Evolutionary conservation across 805 yeast species (phyloP), one percentile per base, ranked within the genome.

Genomic region (Yamadazyma nakazawae): DNA sequence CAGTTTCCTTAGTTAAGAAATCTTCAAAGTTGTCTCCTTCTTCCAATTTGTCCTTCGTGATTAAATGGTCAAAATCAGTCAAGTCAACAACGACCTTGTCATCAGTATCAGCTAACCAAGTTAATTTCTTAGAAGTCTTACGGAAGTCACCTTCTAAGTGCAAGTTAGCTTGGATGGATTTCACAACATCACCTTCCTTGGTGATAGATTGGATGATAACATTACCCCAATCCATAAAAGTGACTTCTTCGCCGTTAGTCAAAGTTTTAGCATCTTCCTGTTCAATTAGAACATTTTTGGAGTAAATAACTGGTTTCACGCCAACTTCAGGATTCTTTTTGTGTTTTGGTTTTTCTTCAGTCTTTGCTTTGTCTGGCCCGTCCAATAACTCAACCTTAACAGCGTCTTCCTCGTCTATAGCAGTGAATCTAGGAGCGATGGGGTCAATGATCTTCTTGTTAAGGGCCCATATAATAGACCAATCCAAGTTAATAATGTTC

Each of bases 211-310:
- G 79, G 54, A 91, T 73, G 55, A 92, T 85, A 48, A 82, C 86
- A 66, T 92, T 92, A 78, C 97, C 98, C 98, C 98, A 92, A 71
- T 92, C 97, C 98, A 92, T 92, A 60, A 92, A 79, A n/a, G 98
- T 92, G 53, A 91, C 76, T 74, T 92, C 98, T 72, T 92, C 98
- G 54, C 85, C 88, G 37, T 82, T 92, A 55, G 77, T 81, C 37
- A 76, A 66, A 7, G 72, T 57, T 51, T 84, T 74, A 39, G 91
- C 84, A 68, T 92, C 98, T 25, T 76, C 92, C 72, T 88, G 96
- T 63, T 91, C 97, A 59, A 92, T 75, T 57, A 88, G 70, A 39
- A 87, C 75, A 45, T 81, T 72, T 49, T 81, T 74, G 54, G 80
- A 68, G 67, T 74, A 85, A 55, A 85, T 73, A 39, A 90, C 90